A percentile compares a stretch with the other conserved stretches of the same genome.
These are phyloP conservation scores for Paraphoma chrysanthemicola DNA, from an alignment of 2,329 filamentous ascomycete genomes.

Conservation along the genomic window DNA sequence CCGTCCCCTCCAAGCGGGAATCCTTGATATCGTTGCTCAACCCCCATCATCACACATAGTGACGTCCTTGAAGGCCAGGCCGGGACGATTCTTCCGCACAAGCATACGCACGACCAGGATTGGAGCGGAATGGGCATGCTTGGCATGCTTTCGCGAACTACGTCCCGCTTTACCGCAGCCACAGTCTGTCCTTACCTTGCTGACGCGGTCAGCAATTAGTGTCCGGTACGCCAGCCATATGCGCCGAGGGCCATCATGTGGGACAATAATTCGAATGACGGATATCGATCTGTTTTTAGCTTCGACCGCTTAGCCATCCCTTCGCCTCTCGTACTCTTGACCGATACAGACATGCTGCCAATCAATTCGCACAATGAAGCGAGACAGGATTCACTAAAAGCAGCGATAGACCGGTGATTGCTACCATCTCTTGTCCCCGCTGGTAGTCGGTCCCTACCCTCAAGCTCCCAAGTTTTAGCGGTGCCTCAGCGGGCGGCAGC, in stretches of 20 bases:
- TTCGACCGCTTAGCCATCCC: constrained; percentile 10
- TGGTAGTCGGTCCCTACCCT: no score
- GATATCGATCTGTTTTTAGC: constrained; percentile 17
- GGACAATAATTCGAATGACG: constrained; percentile 18
- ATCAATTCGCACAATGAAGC: not conserved
- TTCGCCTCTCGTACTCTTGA: no score
- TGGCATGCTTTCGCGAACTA: constrained; percentile 17
- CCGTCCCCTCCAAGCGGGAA: constrained; percentile 78
- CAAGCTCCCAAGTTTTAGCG: no score
- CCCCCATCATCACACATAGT: not conserved
- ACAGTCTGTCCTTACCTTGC: constrained; percentile 26
- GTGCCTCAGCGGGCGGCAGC: no score
- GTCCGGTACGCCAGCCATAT: constrained; percentile 20
- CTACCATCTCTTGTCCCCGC: no score
- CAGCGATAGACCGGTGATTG: no score
- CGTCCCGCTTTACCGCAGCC: constrained; percentile 28
- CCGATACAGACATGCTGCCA: not conserved
- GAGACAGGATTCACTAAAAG: not conserved
- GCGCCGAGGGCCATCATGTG: constrained; percentile 23
- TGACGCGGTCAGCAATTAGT: constrained; percentile 46
- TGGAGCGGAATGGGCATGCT: constrained; percentile 20
- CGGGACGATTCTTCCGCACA: not conserved
- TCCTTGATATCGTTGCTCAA: constrained; percentile 22
- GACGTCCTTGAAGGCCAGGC: not conserved
- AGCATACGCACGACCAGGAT: not conserved